Evolutionary conservation across 164 flowering plant genomes (phyloP).

Genomic region (Cinnamomum chago): DNA sequence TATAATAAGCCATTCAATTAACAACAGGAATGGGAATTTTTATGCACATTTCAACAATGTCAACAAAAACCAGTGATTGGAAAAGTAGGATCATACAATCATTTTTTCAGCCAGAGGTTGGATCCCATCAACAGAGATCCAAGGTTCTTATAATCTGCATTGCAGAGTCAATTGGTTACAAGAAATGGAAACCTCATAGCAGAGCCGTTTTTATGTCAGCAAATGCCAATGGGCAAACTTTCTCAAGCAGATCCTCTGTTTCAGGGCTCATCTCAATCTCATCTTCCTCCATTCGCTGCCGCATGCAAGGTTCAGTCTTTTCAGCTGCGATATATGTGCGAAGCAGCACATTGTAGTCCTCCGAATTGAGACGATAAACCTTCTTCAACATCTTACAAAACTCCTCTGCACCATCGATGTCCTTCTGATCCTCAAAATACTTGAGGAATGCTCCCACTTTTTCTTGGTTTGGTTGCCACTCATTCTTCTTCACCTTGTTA

Average conservation of each 20-base stretch:
- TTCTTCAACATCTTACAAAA: slow-evolving; percentile 45
- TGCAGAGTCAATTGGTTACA: no score
- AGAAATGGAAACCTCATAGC: no score
- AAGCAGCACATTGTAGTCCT: slow-evolving; percentile 33
- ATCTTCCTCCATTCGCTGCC: slow-evolving; percentile 40
- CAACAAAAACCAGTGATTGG: no score
- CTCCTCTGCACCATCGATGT: slow-evolving; percentile 52
- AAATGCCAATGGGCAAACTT: slow-evolving; percentile 18
- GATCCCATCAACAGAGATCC: no score
- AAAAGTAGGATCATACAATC: no score
- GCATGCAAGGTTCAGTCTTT: slow-evolving; percentile 36
- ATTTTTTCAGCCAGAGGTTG: no score
- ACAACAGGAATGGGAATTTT: no score
- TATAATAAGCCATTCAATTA: no score
- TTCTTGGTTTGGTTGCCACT: slow-evolving; percentile 40
- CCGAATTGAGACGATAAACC: slow-evolving; percentile 26
- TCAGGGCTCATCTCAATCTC: slow-evolving; percentile 42
- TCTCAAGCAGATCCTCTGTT: slow-evolving; percentile 39
- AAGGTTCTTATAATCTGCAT: no score
- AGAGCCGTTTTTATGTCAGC: no score
- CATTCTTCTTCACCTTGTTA: slow-evolving; percentile 19
- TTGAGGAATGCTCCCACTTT: slow-evolving; percentile 31
- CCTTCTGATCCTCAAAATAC: slow-evolving; percentile 36
- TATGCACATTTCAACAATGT: no score
- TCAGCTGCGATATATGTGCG: slow-evolving; percentile 48